Conservation (phyloP, 306 rosid species). For the Quercus robur region DNA sequence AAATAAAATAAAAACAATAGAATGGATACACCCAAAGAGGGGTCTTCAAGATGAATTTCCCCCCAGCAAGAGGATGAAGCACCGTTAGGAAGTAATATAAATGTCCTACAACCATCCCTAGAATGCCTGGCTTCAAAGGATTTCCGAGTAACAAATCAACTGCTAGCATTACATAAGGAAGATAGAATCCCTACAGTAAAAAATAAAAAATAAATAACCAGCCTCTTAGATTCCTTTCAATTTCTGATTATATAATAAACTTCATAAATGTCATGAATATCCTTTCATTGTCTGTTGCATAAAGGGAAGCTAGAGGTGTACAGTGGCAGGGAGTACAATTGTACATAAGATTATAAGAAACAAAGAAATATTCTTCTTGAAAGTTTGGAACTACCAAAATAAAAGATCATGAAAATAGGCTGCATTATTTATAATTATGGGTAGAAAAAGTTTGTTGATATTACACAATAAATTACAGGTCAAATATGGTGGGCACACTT, state of each 20-base stretch:
- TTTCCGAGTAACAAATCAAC: slow-evolving; percentile 51
- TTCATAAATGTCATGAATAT: too few species aligned
- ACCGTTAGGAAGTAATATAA: slow-evolving; percentile 70
- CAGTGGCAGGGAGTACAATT: too few species aligned
- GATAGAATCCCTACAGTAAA: slow-evolving; percentile 58
- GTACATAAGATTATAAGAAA: too few species aligned
- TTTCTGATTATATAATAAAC: neutral
- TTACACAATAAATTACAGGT: neutral
- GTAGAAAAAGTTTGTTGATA: neutral
- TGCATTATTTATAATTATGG: too few species aligned
- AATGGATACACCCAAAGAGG: slow-evolving; percentile 77
- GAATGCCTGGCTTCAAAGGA: slow-evolving; percentile 39
- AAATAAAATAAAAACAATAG: neutral
- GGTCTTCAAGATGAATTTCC: slow-evolving; percentile 52
- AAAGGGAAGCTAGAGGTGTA: too few species aligned
- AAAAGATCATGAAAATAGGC: too few species aligned
- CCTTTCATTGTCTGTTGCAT: too few species aligned
- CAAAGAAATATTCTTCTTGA: too few species aligned
- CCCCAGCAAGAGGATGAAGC: slow-evolving; percentile 75
- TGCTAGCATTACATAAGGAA: slow-evolving; percentile 64
- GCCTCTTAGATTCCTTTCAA: neutral
- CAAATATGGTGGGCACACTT: too few species aligned
- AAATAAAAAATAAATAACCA: neutral
- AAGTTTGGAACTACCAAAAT: too few species aligned
- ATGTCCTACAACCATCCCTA: slow-evolving; percentile 70